Evolutionary conservation across 2,329 filamentous ascomycete genomes (phyloP).

Genomic region (Penicillium sp.): DNA sequence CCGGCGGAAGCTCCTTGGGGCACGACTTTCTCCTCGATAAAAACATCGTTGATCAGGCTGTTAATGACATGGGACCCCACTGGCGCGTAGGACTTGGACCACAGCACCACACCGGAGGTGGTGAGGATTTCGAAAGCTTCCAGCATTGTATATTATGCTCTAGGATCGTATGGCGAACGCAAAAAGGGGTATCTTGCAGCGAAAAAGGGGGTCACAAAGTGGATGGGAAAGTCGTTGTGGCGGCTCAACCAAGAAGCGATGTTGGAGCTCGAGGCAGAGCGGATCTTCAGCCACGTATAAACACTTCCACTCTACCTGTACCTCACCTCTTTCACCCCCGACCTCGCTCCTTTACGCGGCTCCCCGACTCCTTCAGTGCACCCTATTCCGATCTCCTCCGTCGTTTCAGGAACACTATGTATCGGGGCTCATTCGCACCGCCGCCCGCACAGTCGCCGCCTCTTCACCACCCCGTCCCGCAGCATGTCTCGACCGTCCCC

Average conservation of each 20-base stretch:
- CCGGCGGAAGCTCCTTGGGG: slow-evolving; percentile 55
- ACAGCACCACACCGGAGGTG: slow-evolving; percentile 92
- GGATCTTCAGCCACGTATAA: slow-evolving; percentile 35
- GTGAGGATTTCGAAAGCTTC: slow-evolving; percentile 96
- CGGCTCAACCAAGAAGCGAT: slow-evolving; percentile 20
- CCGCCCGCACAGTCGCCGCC: slow-evolving; percentile 74
- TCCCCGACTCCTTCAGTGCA: slow-evolving; percentile 4
- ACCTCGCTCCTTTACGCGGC: slow-evolving; percentile 3
- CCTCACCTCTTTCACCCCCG: slow-evolving; percentile 8
- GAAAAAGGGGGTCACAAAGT: slow-evolving; percentile 20
- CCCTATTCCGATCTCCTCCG: slow-evolving; percentile 10
- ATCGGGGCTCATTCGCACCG: slow-evolving; percentile 76
- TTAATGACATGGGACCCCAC: slow-evolving; percentile 83
- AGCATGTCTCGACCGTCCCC: slow-evolving; percentile 96
- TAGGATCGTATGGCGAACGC: neutral
- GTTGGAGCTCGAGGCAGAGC: slow-evolving; percentile 23
- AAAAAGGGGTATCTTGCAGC: slow-evolving; percentile 14
- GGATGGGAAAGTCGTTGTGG: slow-evolving; percentile 23
- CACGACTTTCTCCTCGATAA: slow-evolving; percentile 86
- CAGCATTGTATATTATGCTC: slow-evolving; percentile 58
- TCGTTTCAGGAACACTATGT: slow-evolving; percentile 55
- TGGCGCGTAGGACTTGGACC: slow-evolving; percentile 80
- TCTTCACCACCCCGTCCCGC: slow-evolving; percentile 92
- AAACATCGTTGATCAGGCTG: slow-evolving; percentile 90
- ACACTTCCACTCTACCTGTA: slow-evolving; percentile 22